Percentiles rank a stretch among this genome's conserved stretches.
Evolutionary conservation across 2,329 filamentous ascomycete genomes (phyloP).

Genomic region (Colletotrichum acutatum): DNA sequence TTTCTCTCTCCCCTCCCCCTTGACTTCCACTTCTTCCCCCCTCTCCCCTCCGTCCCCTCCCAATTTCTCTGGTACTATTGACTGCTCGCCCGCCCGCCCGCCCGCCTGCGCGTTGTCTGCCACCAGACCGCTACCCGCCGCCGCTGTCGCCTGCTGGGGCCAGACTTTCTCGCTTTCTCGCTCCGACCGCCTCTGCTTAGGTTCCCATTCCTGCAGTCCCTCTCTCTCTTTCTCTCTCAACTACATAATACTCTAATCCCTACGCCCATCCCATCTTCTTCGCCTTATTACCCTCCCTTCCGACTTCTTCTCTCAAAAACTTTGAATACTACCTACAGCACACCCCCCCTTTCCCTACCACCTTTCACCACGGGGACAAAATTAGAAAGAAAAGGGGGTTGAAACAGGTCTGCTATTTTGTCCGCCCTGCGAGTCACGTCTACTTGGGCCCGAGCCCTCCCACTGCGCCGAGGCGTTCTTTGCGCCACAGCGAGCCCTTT

Average conservation of each 20-base stretch:
- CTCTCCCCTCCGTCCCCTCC: background rate
- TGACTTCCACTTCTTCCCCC: constrained; percentile 14
- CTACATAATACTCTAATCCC: constrained; percentile 35
- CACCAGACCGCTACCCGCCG: constrained; percentile 27
- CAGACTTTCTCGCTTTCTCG: background rate
- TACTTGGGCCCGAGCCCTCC: constrained; percentile 35
- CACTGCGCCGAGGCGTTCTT: constrained; percentile 38
- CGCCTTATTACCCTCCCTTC: constrained; percentile 19
- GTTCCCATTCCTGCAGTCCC: background rate
- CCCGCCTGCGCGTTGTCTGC: background rate
- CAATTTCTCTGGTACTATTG: background rate
- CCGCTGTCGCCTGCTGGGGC: constrained; percentile 9
- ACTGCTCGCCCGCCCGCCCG: background rate
- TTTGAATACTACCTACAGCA: background rate
- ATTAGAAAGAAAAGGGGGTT: constrained; percentile 30
- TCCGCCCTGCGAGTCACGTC: constrained; percentile 35
- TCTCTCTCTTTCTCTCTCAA: background rate
- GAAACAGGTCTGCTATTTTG: constrained; percentile 38
- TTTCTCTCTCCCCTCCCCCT: constrained; percentile 1
- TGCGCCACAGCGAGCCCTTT: constrained; percentile 36
- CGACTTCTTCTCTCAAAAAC: constrained; percentile 21
- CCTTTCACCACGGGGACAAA: constrained; percentile 7
- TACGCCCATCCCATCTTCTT: constrained; percentile 31
- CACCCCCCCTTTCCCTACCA: background rate
- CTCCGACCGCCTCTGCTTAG: constrained; percentile 16